phyloP scores from a whole-genome alignment of 495 filamentous ascomycete genomes.

The Massariosphaeria phaeospora region DNA sequence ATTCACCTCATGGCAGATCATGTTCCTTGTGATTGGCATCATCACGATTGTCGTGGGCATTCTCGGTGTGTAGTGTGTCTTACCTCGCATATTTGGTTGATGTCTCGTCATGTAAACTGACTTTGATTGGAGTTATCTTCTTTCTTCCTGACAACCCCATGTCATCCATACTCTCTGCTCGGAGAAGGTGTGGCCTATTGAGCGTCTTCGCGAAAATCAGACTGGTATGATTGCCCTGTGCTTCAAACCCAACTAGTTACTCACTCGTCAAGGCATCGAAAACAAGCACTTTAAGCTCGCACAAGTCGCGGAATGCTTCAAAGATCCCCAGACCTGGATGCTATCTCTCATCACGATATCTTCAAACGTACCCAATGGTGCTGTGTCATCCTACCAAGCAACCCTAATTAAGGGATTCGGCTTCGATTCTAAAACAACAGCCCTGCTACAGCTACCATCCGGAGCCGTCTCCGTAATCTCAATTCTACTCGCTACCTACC shows the following conservation, averaged over 20 bases:
- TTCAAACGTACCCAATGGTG: constrained; percentile 51
- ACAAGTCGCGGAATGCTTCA: constrained; percentile 55
- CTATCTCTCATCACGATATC: constrained; percentile 58
- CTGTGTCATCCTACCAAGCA: constrained; percentile 57
- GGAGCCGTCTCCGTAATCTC: constrained; percentile 10
- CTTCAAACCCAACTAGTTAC: no score
- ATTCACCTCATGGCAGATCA: constrained; percentile 31
- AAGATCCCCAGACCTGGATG: constrained; percentile 60
- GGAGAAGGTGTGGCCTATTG: constrained; percentile 27
- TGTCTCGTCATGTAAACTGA: no score
- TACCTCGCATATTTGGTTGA: no score
- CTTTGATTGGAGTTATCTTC: no score
- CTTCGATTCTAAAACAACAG: constrained; percentile 49
- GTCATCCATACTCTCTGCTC: constrained; percentile 36
- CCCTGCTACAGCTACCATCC: constrained; percentile 51
- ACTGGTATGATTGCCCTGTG: no score
- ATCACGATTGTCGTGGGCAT: constrained; percentile 44
- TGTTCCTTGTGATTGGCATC: constrained; percentile 42
- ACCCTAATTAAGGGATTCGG: constrained; percentile 60
- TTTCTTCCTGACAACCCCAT: constrained; percentile 50
- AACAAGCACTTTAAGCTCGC: constrained; percentile 33
- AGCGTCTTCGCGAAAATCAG: constrained; percentile 31
- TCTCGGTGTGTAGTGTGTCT: no score
- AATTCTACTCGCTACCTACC: constrained; percentile 8
- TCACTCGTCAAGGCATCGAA: no score